Evolutionary conservation across 345 rosid species (phyloP).

Genomic region (Lumnitzera littorea): DNA sequence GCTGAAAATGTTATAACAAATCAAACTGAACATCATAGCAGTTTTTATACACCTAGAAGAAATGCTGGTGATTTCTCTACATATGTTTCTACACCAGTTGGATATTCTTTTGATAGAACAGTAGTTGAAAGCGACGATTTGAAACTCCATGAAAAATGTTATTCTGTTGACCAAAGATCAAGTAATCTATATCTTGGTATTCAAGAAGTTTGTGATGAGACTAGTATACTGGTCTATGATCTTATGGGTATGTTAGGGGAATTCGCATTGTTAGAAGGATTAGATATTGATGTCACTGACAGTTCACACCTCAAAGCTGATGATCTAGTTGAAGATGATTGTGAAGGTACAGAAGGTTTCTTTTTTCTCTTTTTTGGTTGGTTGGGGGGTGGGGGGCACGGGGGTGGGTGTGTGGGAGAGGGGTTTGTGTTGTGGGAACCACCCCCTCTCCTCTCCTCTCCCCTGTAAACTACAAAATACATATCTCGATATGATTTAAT

Average conservation of each 20-base stretch:
- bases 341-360: conserved; percentile 26
- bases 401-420: too few species aligned
- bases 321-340: conserved; percentile 25
- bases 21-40: conserved; percentile 12
- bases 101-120: conserved; percentile 12
- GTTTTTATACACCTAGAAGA: conserved; percentile 7
- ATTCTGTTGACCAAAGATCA: too few species aligned
- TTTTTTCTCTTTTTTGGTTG: neutral
- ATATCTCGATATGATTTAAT: neutral
- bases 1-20: conserved; percentile 9
- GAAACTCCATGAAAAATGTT: conserved; percentile 16
- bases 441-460: too few species aligned
- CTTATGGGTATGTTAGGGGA: conserved; percentile 55
- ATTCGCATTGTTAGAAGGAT: conserved; percentile 33
- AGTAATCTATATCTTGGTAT: conserved; percentile 52
- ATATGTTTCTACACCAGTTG: neutral
- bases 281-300: conserved; percentile 24
- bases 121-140: conserved; percentile 19
- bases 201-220: conserved; percentile 70
- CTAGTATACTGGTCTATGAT: conserved; percentile 62
- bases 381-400: too few species aligned
- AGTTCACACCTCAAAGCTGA: conserved; percentile 43
- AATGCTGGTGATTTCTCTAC: conserved; percentile 2
- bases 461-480: too few species aligned
- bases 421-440: too few species aligned